Base-by-base conservation (phyloP, 1,284 basidiomycete genomes). In the Pseudozyma pruni region DNA sequence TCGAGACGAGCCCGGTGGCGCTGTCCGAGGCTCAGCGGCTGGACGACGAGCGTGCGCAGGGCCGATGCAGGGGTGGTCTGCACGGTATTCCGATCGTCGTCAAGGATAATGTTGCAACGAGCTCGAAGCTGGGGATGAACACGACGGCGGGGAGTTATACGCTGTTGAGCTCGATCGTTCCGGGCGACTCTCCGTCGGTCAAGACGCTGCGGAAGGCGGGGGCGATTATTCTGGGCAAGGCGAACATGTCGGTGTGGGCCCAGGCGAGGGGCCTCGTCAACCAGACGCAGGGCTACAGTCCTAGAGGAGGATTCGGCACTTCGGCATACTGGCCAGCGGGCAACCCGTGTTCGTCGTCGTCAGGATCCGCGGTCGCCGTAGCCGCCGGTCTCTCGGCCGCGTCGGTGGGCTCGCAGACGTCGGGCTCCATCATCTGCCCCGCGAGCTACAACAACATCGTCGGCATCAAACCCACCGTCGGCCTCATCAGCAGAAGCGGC, bases 71-170 rank as follows among this genome's bases (percentile, higher is more conserved):
- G 10, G 85, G 89, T n/a, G 72, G 81, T 1, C 79, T 91, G 37
- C 89, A 90, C 72, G 90, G 90, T 0, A 89, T 91, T 27, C 90
- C 90, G 7, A 84, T 90, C 38, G 81, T 90, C 3, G 72, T 91
- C 51, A 91, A 91, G 81, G 89, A 90, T 76, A 90, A 89, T 72
- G 89, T 89, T 31, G 88, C 86, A 0, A 89, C 88, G 0, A 64
- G 86, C 23, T 82, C 85, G 5, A 84, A 84, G 11, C 20, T 62
- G 87, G 88, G 89, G 1, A 87, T 90, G 88, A 89, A 90, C 66
- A 86, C 85, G 0, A 86, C 85, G 0, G 85, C 83, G n/a, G 85
- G 86, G 5, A 85, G 85, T 2, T 85, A 83, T 63, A 81, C 83
- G 2, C 76, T 86, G 9, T 75, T 85, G 5, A 78, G 81, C 10